Evolutionary conservation across 208 protist genomes (phyloP), one percentile per base, ranked within the genome.

Genomic region (Crithidia mellificae): DNA sequence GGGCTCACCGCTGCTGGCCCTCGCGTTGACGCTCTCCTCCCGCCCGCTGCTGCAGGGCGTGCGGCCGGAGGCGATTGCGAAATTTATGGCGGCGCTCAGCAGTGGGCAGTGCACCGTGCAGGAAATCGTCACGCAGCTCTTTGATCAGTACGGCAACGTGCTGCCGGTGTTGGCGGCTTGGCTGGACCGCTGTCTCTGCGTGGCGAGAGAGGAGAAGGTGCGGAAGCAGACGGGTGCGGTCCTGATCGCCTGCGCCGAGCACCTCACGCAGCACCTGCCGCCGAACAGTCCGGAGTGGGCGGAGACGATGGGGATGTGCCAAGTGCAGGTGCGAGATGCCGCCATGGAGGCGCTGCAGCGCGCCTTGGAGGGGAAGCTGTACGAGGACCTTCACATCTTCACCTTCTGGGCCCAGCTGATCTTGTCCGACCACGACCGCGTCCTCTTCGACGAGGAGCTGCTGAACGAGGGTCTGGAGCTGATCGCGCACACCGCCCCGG

Each of bases 301-400:
- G 32, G 41, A 63, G 43, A 41, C 59, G 56, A 63, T 64, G 39
- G 50, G 55, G 41, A 43, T 68, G 25, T 64, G 72, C 41, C 63
- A 65, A 0, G 64, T 77, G 22, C 77, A 83, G 34, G 30, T 92
- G 55, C 84, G 78, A 22, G 72, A 88, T n/a, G 27, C 78, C 5
- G 69, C 74, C 6, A 72, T 89, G 39, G 49, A 54, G 32, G 74
- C 72, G 9, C 74, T 94, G 51, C 44, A 74, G 56, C 58, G 78
- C 12, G 79, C 78, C n/a, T 55, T 95, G 14, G 47, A 73, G 20
- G 39, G 71, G 39, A 84, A 91, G 53, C 57, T 91, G 32, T 72
- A 95, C 65, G 86, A 95, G 55, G 86, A 90, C 39, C 72, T 91
- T 6, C 46, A 49, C 50, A 63, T 95, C 44, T 95, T 91, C 50